These are phyloP conservation scores for Leccinum uliginosum DNA, from an alignment of 768 basidiomycete genomes.

Conservation along the genomic window DNA sequence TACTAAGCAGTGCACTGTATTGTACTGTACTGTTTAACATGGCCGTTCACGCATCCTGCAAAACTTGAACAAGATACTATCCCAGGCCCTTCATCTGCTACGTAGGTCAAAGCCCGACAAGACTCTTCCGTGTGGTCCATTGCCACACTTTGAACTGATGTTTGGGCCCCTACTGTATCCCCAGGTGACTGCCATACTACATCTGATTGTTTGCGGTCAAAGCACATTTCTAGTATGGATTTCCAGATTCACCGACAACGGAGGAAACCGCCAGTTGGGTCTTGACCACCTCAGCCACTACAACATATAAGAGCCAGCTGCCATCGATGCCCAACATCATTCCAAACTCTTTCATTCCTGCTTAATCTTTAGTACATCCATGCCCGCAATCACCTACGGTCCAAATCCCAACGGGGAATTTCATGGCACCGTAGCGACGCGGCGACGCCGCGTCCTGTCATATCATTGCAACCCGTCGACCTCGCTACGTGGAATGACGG, in stretches of 20 bases:
- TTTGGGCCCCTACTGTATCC: background rate
- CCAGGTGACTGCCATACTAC: background rate
- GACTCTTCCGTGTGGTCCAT: background rate
- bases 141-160: background rate
- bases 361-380: background rate
- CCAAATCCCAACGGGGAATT: background rate
- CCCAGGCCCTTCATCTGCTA: too few relatives aligned
- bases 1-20: slow-evolving; percentile 8
- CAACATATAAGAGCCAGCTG: slow-evolving; percentile 5
- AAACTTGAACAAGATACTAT: background rate
- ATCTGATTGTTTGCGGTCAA: slow-evolving; percentile 12
- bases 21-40: background rate
- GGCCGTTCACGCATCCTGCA: background rate
- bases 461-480: slow-evolving; percentile 19
- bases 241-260: slow-evolving; percentile 13
- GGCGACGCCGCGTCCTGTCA: background rate
- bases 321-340: background rate
- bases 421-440: too few relatives aligned
- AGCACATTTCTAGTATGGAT: slow-evolving; percentile 2
- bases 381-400: slow-evolving; percentile 1
- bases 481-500: slow-evolving; percentile 27
- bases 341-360: background rate
- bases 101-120: background rate
- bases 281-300: slow-evolving; percentile 6
- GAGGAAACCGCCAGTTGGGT: slow-evolving; percentile 11